These are phyloP conservation scores for Tolypocladium album DNA, from an alignment of 2,329 filamentous ascomycete genomes.

Conservation along the genomic window DNA sequence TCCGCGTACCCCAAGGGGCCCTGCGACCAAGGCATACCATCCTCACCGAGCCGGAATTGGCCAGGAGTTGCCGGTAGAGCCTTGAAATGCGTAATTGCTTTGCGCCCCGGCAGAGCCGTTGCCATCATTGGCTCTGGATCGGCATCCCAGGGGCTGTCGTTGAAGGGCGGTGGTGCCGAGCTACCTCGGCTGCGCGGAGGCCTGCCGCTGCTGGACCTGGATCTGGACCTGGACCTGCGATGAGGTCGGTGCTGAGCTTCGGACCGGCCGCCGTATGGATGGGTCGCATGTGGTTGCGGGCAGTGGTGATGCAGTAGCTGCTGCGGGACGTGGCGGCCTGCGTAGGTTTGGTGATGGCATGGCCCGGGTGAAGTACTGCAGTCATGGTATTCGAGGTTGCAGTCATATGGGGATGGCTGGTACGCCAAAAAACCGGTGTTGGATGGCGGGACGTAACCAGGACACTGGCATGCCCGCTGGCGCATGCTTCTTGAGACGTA, in stretches of 20 bases:
- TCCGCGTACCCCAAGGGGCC: neutral
- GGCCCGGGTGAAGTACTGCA: too few species aligned
- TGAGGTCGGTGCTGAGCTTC: neutral
- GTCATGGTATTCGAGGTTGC: neutral
- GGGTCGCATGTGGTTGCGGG: neutral
- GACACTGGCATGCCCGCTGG: neutral
- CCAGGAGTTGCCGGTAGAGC: neutral
- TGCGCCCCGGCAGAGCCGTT: conserved; percentile 13
- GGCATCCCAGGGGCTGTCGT: conserved; percentile 36
- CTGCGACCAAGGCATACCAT: conserved; percentile 32
- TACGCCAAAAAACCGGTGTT: neutral
- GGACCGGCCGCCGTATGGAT: neutral
- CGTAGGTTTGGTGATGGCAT: neutral
- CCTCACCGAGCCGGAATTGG: conserved; percentile 13
- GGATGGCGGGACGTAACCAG: neutral
- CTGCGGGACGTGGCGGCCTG: neutral
- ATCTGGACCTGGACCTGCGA: neutral
- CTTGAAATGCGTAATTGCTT: conserved; percentile 5
- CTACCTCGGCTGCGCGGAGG: conserved; percentile 21
- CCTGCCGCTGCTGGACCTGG: neutral
- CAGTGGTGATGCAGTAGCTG: neutral
- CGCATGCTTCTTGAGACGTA: neutral
- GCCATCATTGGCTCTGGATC: conserved; percentile 17
- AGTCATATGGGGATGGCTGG: neutral
- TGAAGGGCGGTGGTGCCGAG: conserved; percentile 37